Conservation (phyloP, 208 protist species). For the Leishmania gerbilli region DNA sequence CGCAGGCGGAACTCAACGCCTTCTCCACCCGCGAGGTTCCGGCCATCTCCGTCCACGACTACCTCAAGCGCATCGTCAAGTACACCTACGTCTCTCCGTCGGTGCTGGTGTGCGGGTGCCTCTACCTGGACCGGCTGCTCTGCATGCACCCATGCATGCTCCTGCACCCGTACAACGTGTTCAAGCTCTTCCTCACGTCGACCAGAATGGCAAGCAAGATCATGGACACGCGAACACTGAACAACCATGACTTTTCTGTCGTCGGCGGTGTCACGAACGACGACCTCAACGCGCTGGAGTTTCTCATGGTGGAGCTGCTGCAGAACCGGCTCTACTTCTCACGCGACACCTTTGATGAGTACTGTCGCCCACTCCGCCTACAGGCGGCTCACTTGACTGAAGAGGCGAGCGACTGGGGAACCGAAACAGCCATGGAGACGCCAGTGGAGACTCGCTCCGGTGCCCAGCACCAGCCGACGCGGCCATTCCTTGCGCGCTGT, state of each 20-base stretch:
- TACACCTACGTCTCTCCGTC: slow-evolving; percentile 77
- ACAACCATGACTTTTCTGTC: slow-evolving; percentile 76
- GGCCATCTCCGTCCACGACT: slow-evolving; percentile 50
- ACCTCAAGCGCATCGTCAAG: slow-evolving; percentile 64
- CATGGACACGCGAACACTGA: slow-evolving; percentile 75
- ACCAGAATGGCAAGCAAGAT: slow-evolving; percentile 70
- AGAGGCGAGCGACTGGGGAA: slow-evolving; percentile 14
- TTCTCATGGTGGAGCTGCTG: slow-evolving; percentile 48
- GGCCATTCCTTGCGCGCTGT: slow-evolving; percentile 11
- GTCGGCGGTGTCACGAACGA: slow-evolving; percentile 61
- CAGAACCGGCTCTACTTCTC: slow-evolving; percentile 70
- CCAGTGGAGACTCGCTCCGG: not conserved
- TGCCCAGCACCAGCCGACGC: slow-evolving; percentile 18
- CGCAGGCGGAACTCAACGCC: slow-evolving; percentile 23
- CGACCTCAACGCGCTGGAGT: slow-evolving; percentile 74
- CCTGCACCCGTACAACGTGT: slow-evolving; percentile 53
- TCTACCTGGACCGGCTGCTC: slow-evolving; percentile 74
- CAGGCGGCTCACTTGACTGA: slow-evolving; percentile 31
- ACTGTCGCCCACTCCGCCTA: slow-evolving; percentile 36
- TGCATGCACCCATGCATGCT: slow-evolving; percentile 32
- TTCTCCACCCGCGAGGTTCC: slow-evolving; percentile 52
- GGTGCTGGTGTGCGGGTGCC: slow-evolving; percentile 55
- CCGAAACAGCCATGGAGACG: not conserved
- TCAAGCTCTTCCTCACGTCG: slow-evolving; percentile 64
- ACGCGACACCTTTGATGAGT: slow-evolving; percentile 53